These are phyloP conservation scores for Nepenthes mirabilis DNA, from an alignment of 148 eudicot genomes.

Conservation along the genomic window DNA sequence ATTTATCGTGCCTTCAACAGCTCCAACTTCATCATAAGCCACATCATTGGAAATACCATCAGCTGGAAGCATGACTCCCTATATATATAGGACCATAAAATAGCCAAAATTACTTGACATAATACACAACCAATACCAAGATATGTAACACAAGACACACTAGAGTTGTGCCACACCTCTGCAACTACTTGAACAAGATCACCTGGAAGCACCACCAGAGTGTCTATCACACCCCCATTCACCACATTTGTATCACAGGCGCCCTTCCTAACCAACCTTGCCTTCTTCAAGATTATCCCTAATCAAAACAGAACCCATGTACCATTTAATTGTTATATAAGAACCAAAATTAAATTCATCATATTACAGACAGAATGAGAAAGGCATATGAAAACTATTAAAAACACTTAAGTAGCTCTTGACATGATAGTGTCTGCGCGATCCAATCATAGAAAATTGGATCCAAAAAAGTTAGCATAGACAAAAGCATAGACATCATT, in stretches of 20 bases:
- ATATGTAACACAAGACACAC: neutral
- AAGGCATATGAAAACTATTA: neutral
- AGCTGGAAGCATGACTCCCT: conserved; percentile 49
- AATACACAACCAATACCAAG: neutral
- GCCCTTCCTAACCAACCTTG: conserved; percentile 67
- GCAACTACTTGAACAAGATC: conserved; percentile 96
- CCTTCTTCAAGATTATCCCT: conserved; percentile 82
- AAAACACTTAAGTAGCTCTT: no score
- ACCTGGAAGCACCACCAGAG: conserved; percentile 51
- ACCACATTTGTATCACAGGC: conserved; percentile 35
- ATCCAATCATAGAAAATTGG: no score
- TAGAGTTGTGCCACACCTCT: conserved; percentile 29
- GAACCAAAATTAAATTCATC: neutral
- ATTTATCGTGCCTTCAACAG: conserved; percentile 12
- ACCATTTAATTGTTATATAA: neutral
- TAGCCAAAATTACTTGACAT: neutral
- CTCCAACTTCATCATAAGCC: conserved; percentile 22
- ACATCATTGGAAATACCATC: conserved; percentile 18
- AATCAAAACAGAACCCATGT: conserved; percentile 12
- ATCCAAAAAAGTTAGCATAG: neutral
- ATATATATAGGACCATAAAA: conserved; percentile 10
- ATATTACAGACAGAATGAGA: neutral
- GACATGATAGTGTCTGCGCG: no score
- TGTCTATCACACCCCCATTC: conserved; percentile 44
- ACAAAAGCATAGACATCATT: neutral